Percentiles rank a stretch among this genome's conserved stretches.
Conservation (phyloP, 2,329 filamentous ascomycete genomes). For the Claviceps sorghi region DNA sequence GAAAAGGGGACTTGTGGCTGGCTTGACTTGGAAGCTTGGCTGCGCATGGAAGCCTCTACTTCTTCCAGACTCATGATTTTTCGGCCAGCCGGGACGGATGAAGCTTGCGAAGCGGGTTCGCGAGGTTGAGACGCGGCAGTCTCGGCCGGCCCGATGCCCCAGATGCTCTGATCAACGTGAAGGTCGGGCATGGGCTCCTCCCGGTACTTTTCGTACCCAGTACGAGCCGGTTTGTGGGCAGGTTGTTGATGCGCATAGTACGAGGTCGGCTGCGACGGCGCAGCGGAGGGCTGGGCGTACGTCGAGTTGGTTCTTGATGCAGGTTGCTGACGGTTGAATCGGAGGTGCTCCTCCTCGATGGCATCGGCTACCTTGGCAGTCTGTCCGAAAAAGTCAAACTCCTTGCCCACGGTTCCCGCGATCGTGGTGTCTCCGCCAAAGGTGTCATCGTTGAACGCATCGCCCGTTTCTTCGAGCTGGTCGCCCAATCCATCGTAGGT, state of each 20-base stretch:
- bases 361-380: conserved; percentile 77
- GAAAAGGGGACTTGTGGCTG: conserved; percentile 19
- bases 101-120: conserved; percentile 11
- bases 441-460: conserved; percentile 94
- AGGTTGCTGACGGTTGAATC: conserved; percentile 63
- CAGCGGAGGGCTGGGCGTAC: conserved; percentile 18
- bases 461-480: conserved; percentile 77
- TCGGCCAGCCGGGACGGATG: conserved; percentile 27
- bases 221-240: conserved; percentile 47
- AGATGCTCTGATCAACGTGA: conserved; percentile 83
- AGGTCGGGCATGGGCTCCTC: conserved; percentile 79
- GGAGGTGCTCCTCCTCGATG: conserved; percentile 80
- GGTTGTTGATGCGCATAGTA: conserved; percentile 28
- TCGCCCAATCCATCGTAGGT: conserved; percentile 93
- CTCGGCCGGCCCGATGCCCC: conserved; percentile 57
- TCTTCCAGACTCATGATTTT: conserved; percentile 96
- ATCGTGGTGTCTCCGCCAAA: conserved; percentile 42
- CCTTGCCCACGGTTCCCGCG: conserved; percentile 55
- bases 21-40: conserved; percentile 43
- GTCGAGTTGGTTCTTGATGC: conserved; percentile 23
- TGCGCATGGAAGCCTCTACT: conserved; percentile 83
- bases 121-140: conserved; percentile 18
- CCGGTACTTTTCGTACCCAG: conserved; percentile 85
- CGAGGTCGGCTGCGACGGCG: conserved; percentile 15
- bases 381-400: conserved; percentile 93